A percentile compares a stretch with the other conserved stretches of the same genome.
These are phyloP conservation scores for Mycena olivaceomarginata DNA, from an alignment of 768 basidiomycete genomes.

Conservation along the genomic window DNA sequence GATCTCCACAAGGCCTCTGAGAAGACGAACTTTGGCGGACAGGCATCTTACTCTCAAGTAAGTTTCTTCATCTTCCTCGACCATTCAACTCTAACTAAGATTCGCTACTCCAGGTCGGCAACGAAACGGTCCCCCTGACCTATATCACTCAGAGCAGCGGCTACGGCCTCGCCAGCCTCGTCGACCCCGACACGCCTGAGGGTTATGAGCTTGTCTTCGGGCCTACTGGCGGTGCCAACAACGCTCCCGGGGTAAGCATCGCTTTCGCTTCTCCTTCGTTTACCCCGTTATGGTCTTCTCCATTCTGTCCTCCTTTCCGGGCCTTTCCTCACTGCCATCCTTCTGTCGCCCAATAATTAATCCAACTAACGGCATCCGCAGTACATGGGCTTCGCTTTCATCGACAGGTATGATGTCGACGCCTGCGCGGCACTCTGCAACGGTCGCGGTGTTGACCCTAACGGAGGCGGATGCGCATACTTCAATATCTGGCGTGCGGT, in stretches of 20 bases:
- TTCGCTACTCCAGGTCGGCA: constrained; percentile 42
- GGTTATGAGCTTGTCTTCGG: constrained; percentile 69
- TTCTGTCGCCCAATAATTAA: not conserved
- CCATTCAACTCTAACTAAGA: not conserved
- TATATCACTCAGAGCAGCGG: constrained; percentile 68
- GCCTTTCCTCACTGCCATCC: too few relatives aligned
- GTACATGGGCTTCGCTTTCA: constrained; percentile 39
- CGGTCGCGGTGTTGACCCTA: constrained; percentile 30
- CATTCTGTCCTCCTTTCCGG: not conserved
- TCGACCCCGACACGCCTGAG: constrained; percentile 61
- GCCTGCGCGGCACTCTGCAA: constrained; percentile 40
- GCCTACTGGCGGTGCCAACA: constrained; percentile 49
- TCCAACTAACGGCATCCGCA: not conserved
- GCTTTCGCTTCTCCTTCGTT: not conserved
- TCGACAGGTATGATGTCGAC: constrained; percentile 40
- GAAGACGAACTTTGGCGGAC: constrained; percentile 67
- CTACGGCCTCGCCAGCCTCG: constrained; percentile 59
- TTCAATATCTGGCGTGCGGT: constrained; percentile 11
- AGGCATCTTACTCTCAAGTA: constrained; percentile 57
- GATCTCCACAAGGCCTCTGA: too few relatives aligned
- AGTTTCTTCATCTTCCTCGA: not conserved
- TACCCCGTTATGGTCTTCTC: not conserved
- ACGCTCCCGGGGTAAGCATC: not conserved
- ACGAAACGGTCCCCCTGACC: constrained; percentile 49
- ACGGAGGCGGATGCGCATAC: not conserved